A percentile compares a stretch with the other conserved stretches of the same genome.
phyloP scores from a whole-genome alignment of 31 red algal genomes.

The Porphyra umbilicalis region DNA sequence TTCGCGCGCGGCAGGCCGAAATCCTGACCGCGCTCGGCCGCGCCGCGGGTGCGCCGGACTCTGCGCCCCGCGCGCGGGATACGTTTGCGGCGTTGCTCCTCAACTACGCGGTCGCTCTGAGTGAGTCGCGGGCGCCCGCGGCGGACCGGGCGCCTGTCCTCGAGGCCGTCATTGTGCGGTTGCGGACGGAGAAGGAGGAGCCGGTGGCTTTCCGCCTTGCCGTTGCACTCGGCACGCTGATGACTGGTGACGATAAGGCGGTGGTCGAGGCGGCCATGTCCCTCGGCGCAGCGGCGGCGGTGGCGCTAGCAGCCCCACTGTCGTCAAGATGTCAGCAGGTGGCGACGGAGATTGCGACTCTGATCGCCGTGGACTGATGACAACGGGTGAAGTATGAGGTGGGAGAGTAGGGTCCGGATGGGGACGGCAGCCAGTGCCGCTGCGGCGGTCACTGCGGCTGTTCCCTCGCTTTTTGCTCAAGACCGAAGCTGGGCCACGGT shows the following conservation, averaged over 20 bases:
- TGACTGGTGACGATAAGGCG: constrained; percentile 38
- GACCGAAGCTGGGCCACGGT: too few species aligned
- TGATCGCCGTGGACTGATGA: constrained; percentile 29
- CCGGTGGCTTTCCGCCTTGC: constrained; percentile 43
- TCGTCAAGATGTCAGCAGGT: constrained; percentile 64
- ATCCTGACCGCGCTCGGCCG: constrained; percentile 21
- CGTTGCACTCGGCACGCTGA: constrained; percentile 56
- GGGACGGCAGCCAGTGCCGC: too few species aligned
- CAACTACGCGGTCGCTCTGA: constrained; percentile 64
- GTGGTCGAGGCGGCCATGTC: constrained; percentile 12
- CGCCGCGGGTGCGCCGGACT: constrained; percentile 5
- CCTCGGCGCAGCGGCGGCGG: constrained; percentile 38
- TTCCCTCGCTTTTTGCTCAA: too few species aligned
- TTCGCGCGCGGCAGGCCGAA: constrained; percentile 4
- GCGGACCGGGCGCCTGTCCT: constrained; percentile 20
- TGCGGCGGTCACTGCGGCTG: too few species aligned
- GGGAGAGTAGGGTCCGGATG: too few species aligned
- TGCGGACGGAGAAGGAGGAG: constrained; percentile 27
- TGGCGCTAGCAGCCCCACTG: constrained; percentile 35
- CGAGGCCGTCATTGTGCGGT: background rate
- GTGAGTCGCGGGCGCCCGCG: constrained; percentile 39
- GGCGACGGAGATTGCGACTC: constrained; percentile 64
- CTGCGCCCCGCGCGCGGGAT: constrained; percentile 33
- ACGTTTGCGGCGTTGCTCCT: constrained; percentile 55
- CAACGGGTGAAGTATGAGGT: constrained; percentile 17